Conservation (phyloP, 169 alveolate genomes). For the Eimeria praecox region DNA sequence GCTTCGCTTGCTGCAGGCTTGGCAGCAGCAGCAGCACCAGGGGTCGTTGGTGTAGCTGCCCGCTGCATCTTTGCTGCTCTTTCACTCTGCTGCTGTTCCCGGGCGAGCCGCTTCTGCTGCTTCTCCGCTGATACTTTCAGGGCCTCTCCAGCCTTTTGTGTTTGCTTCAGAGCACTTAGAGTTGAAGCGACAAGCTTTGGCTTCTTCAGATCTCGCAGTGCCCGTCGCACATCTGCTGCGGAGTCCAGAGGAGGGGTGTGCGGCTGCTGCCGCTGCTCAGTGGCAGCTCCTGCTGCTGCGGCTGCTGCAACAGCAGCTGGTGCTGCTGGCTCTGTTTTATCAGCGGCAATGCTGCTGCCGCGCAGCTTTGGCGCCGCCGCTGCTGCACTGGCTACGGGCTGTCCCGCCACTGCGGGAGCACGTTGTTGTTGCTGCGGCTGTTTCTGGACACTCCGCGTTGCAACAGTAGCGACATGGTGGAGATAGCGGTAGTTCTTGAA, state of each 20-base stretch:
- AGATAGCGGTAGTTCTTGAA: slow-evolving; percentile 41
- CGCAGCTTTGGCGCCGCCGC: slow-evolving; percentile 10
- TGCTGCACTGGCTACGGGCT: slow-evolving; percentile 32
- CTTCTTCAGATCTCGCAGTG: neutral
- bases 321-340: neutral
- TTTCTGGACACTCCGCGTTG: slow-evolving; percentile 16
- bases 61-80: slow-evolving; percentile 34
- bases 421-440: slow-evolving; percentile 28
- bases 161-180: slow-evolving; percentile 2
- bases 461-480: neutral
- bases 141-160: slow-evolving; percentile 42
- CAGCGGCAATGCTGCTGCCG: neutral
- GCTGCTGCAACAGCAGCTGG: slow-evolving; percentile 17
- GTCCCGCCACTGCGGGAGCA: slow-evolving; percentile 21
- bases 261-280: slow-evolving; percentile 34
- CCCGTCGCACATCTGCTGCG: slow-evolving; percentile 55
- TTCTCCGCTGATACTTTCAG: neutral
- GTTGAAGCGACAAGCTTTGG: slow-evolving; percentile 40
- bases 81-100: slow-evolving; percentile 27
- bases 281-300: neutral
- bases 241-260: slow-evolving; percentile 15
- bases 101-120: slow-evolving; percentile 47
- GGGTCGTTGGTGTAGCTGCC: neutral
- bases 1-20: slow-evolving; percentile 32
- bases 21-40: slow-evolving; percentile 62